Evolutionary conservation across 805 yeast genomes (phyloP).

Genomic region (Candida insectorum): DNA sequence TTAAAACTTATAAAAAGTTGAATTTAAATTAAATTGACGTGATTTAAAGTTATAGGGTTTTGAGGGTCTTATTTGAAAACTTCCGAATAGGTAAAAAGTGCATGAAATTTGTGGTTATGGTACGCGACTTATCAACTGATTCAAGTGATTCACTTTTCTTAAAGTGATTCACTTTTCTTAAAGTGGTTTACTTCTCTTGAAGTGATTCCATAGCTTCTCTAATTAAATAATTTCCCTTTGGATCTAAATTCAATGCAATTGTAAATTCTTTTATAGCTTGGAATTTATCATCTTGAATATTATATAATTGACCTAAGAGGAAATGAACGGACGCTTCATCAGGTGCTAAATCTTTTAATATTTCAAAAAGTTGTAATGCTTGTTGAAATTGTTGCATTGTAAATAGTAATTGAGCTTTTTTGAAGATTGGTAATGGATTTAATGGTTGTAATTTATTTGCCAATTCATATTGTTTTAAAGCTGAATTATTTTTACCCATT

Average conservation of each 20-base stretch:
- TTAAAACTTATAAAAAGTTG: too few species aligned
- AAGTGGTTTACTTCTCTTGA: constrained; percentile 26
- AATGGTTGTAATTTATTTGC: constrained; percentile 84
- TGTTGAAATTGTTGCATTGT: constrained; percentile 65
- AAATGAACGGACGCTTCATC: constrained; percentile 94
- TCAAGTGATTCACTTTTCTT: too few species aligned
- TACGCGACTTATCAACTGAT: too few species aligned
- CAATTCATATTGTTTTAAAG: constrained; percentile 74
- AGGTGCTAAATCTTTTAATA: constrained; percentile 74
- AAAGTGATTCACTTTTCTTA: too few species aligned
- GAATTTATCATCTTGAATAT: constrained; percentile 65
- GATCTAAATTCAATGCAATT: constrained; percentile 84
- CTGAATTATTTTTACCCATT: constrained; percentile 62
- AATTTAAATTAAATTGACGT: too few species aligned
- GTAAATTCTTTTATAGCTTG: constrained; percentile 85
- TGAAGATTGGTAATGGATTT: constrained; percentile 82
- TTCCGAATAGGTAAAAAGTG: too few species aligned
- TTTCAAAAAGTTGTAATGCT: constrained; percentile 74
- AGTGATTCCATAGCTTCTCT: constrained; percentile 73
- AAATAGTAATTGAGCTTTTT: constrained; percentile 79
- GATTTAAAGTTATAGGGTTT: too few species aligned
- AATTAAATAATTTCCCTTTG: constrained; percentile 84
- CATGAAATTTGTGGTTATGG: too few species aligned
- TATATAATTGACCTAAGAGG: constrained; percentile 82
- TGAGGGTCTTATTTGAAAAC: too few species aligned